Conservation (phyloP, 1,284 basidiomycete genomes). For the Irpex rosettiformis region DNA sequence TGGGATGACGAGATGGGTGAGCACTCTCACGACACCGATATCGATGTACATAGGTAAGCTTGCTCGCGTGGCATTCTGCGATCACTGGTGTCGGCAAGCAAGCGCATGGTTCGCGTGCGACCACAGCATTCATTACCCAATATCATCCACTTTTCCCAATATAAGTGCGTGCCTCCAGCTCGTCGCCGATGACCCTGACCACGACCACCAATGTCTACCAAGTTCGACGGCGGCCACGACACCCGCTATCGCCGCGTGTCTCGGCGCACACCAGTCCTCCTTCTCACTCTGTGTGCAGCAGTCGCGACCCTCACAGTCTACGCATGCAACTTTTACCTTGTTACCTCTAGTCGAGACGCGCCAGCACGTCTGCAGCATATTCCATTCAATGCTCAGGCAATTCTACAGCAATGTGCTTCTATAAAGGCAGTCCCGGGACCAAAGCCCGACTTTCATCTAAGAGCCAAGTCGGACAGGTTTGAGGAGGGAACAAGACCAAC, state of each 20-base stretch:
- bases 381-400: slow-evolving; percentile 42
- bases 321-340: slow-evolving; percentile 17
- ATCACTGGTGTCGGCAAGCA: too few relatives aligned
- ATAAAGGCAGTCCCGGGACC: slow-evolving; percentile 44
- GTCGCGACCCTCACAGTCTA: slow-evolving; percentile 20
- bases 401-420: slow-evolving; percentile 44
- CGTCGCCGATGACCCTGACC: too few relatives aligned
- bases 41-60: not conserved
- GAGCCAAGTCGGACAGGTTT: slow-evolving; percentile 69
- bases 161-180: too few relatives aligned
- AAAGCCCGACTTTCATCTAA: slow-evolving; percentile 44
- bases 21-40: not conserved
- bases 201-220: slow-evolving; percentile 6
- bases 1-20: not conserved
- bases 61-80: not conserved
- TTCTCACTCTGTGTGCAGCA: slow-evolving; percentile 17
- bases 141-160: too few relatives aligned
- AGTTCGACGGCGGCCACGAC: not conserved
- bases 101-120: slow-evolving; percentile 1
- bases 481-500: slow-evolving; percentile 63
- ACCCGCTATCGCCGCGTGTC: not conserved
- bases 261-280: slow-evolving; percentile 6
- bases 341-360: slow-evolving; percentile 2
- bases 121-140: not conserved
- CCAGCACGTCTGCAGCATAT: slow-evolving; percentile 23